Conservation (phyloP, 768 basidiomycete genomes). For the Hydnum rufescens region DNA sequence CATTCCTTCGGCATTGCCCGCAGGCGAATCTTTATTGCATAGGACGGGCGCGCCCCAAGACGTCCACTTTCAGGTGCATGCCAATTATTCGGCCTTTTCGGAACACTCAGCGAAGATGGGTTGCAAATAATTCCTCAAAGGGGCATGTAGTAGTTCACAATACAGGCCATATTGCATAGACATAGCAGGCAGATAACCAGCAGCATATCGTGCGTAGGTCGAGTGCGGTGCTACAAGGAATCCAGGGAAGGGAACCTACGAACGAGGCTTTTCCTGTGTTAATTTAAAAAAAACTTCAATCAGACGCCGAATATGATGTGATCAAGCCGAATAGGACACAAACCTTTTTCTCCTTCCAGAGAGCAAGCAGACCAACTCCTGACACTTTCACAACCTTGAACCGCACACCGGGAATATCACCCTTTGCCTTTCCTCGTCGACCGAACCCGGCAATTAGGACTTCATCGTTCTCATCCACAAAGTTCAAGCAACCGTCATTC, state of each 20-base stretch:
- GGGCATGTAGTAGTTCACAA: too few species aligned
- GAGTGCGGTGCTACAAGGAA: too few species aligned
- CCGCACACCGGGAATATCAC: constrained; percentile 99
- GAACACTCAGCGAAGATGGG: too few species aligned
- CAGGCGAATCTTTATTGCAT: too few species aligned
- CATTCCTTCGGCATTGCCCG: too few species aligned
- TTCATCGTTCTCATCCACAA: constrained; percentile 99
- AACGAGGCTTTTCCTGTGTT: background rate
- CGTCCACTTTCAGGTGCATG: too few species aligned
- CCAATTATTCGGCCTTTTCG: too few species aligned
- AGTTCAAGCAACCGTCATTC: constrained; percentile 96
- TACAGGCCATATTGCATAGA: too few species aligned
- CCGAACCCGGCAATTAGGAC: constrained; percentile 99
- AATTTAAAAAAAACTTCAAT: background rate
- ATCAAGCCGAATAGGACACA: constrained; percentile 14
- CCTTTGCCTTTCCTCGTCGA: constrained; percentile 98
- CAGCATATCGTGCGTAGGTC: too few species aligned
- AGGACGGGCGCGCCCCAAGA: too few species aligned
- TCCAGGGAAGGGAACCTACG: background rate
- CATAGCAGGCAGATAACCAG: too few species aligned
- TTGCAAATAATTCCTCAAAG: too few species aligned
- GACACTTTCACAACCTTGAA: constrained; percentile 99
- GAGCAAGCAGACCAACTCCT: constrained; percentile 90
- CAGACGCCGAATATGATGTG: background rate
- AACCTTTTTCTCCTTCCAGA: constrained; percentile 99